phyloP scores from a whole-genome alignment of 352 stramenopile genomes.

The Globisporangium radiosum region DNA sequence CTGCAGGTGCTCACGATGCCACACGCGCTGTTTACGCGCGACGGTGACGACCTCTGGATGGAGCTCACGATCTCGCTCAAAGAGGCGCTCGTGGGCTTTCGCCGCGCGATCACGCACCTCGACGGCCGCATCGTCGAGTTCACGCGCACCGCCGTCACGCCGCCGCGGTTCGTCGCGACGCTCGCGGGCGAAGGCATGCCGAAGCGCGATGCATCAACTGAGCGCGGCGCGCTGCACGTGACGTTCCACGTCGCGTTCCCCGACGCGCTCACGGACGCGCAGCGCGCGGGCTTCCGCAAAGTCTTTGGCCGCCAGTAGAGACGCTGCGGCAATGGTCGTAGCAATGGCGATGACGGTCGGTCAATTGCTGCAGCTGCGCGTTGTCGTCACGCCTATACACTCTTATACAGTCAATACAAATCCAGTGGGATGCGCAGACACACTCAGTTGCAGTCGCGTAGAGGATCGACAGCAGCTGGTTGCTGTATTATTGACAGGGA shows the following conservation, averaged over 20 bases:
- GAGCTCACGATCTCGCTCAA: conserved; percentile 94
- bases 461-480: no score
- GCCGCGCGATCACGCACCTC: conserved; percentile 87
- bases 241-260: conserved; percentile 96
- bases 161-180: conserved; percentile 87
- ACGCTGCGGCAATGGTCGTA: no score
- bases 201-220: conserved; percentile 82
- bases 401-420: no score
- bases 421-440: no score
- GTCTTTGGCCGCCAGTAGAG: conserved; percentile 36
- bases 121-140: conserved; percentile 90
- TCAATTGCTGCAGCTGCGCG: no score
- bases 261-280: conserved; percentile 75
- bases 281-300: conserved; percentile 61
- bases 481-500: no score
- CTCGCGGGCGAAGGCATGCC: conserved; percentile 95
- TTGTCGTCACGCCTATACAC: no score
- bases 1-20: conserved; percentile 86
- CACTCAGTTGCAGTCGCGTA: no score
- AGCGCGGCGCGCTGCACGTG: conserved; percentile 88
- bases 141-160: conserved; percentile 83
- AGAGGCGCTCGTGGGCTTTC: conserved; percentile 93
- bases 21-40: conserved; percentile 87
- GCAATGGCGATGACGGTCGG: no score
- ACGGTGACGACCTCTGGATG: conserved; percentile 94